These are phyloP conservation scores for Odonthalia washingtoniensis DNA, from an alignment of 31 red algal species.

Conservation along the genomic window DNA sequence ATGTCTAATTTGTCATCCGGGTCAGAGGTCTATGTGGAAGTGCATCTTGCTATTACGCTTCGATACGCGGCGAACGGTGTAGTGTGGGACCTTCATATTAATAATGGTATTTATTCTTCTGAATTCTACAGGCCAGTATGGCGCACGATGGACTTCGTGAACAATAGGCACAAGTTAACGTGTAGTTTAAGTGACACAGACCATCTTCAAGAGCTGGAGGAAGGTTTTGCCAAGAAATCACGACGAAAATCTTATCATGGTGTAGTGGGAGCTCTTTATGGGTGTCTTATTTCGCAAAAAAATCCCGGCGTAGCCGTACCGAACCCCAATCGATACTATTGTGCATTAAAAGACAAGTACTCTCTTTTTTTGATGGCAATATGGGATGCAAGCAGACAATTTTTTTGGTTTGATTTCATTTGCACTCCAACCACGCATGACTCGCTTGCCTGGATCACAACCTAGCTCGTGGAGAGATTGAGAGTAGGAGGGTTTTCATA, in stretches of 20 bases:
- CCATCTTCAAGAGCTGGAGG: not conserved
- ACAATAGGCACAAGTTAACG: not conserved
- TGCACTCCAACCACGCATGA: not conserved
- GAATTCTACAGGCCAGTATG: not conserved
- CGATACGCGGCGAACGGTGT: not conserved
- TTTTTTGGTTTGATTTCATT: not conserved
- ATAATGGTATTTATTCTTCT: not conserved
- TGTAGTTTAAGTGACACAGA: not conserved
- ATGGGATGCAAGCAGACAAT: not conserved
- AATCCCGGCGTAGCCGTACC: not conserved
- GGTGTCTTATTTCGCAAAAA: not conserved
- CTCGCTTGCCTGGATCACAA: conserved; percentile 1
- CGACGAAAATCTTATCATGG: not conserved
- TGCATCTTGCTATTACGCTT: not conserved
- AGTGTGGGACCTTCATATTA: not conserved
- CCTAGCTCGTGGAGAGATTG: not conserved
- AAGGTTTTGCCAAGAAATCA: not conserved
- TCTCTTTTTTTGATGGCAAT: not conserved
- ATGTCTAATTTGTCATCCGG: not conserved
- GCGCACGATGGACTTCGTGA: not conserved
- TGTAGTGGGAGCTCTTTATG: not conserved
- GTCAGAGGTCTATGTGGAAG: not conserved
- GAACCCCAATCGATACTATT: not conserved
- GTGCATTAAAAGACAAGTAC: not conserved
- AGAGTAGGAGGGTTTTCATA: not conserved